Conservation (phyloP, 805 yeast species). For the Kodamaea laetipori region DNA sequence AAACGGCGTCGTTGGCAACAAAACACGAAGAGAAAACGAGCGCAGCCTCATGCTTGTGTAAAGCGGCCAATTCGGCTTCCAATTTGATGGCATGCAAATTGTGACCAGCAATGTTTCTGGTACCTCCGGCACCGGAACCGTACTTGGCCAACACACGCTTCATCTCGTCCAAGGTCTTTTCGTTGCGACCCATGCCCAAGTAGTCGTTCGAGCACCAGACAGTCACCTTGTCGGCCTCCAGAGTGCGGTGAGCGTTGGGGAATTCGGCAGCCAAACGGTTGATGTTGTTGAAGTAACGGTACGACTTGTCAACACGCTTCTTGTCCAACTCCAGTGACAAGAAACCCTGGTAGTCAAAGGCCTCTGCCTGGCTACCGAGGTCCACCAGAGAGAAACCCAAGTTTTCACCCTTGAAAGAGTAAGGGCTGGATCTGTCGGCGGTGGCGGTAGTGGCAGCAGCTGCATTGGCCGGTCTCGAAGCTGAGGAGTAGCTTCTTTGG, state of each 20-base stretch:
- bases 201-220: constrained; percentile 99
- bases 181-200: constrained; percentile 89
- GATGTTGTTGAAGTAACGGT: constrained; percentile 95
- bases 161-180: constrained; percentile 73
- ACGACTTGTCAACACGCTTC: constrained; percentile 87
- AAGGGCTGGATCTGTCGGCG: constrained; percentile 22
- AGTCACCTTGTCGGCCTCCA: constrained; percentile 80
- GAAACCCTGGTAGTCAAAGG: constrained; percentile 73
- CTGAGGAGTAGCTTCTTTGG: constrained; percentile 47
- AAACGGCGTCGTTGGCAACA: constrained; percentile 95
- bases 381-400: constrained; percentile 28
- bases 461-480: constrained; percentile 48
- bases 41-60: constrained; percentile 94
- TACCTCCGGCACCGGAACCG: constrained; percentile 99
- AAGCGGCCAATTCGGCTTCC: constrained; percentile 83
- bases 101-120: constrained; percentile 98
- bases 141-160: constrained; percentile 77
- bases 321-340: constrained; percentile 65
- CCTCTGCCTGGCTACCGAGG: constrained; percentile 47
- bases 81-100: constrained; percentile 84
- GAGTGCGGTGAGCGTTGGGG: constrained; percentile 85
- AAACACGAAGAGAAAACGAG: constrained; percentile 93
- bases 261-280: constrained; percentile 93
- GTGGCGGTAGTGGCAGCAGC: constrained; percentile 38
- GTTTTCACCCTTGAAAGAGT: constrained; percentile 31